Conservation (phyloP, 129 eudicot species). For the Calendula officinalis region DNA sequence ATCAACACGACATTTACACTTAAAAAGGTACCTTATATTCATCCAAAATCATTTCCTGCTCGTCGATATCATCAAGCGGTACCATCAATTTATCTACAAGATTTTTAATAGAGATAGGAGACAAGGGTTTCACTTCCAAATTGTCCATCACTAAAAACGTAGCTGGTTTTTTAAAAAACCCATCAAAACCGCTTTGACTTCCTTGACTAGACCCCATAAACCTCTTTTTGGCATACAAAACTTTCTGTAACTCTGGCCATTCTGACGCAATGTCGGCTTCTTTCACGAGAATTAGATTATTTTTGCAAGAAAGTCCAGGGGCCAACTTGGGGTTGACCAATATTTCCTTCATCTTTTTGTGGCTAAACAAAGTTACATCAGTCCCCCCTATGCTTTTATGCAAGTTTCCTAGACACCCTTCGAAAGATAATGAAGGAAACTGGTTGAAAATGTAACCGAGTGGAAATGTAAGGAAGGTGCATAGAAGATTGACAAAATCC, state of each 20-base stretch:
- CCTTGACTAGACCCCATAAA: too few relatives aligned
- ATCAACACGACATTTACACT: background rate
- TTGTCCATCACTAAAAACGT: constrained; percentile 6
- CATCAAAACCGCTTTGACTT: constrained; percentile 5
- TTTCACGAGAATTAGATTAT: background rate
- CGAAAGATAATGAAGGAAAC: constrained; percentile 7
- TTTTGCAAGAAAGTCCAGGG: constrained; percentile 14
- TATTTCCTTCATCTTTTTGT: constrained; percentile 14
- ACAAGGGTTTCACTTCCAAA: constrained; percentile 16
- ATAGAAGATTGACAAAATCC: constrained; percentile 13
- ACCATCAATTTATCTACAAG: constrained; percentile 8
- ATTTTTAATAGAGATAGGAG: constrained; percentile 11
- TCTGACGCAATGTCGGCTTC: constrained; percentile 9
- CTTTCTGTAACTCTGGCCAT: background rate
- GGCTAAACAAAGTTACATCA: background rate
- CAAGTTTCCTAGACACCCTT: constrained; percentile 22
- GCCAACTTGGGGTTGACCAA: constrained; percentile 15
- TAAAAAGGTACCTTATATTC: constrained; percentile 1
- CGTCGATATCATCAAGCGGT: background rate
- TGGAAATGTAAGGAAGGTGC: constrained; percentile 15
- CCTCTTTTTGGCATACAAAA: background rate
- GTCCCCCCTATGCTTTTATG: constrained; percentile 10
- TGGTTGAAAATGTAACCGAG: constrained; percentile 19
- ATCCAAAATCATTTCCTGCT: constrained; percentile 9
- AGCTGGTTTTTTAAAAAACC: constrained; percentile 1